These are phyloP conservation scores for Pseudogymnoascus sp. DNA, from an alignment of 2,329 filamentous ascomycete genomes.

Conservation along the genomic window DNA sequence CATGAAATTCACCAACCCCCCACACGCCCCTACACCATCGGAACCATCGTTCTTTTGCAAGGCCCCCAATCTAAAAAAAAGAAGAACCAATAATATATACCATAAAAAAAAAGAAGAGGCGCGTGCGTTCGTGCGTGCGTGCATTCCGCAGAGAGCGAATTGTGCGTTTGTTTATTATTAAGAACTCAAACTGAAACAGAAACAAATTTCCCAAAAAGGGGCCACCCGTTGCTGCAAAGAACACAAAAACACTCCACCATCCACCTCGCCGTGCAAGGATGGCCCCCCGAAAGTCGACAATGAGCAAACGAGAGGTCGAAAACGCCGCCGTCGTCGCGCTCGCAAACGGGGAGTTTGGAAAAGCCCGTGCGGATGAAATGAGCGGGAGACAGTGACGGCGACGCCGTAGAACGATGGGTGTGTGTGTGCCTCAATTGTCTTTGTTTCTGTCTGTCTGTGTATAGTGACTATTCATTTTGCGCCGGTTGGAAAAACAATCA, in stretches of 20 bases:
- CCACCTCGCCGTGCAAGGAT: not conserved
- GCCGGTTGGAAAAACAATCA: conserved; percentile 4
- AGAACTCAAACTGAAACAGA: not conserved
- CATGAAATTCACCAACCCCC: not conserved
- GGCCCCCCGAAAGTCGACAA: not conserved
- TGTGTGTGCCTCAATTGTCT: not conserved
- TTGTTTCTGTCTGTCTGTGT: conserved; percentile 3
- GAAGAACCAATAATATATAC: no score
- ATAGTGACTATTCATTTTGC: conserved; percentile 1
- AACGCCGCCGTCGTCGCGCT: not conserved
- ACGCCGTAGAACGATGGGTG: not conserved
- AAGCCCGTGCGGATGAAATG: not conserved
- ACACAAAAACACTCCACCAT: not conserved
- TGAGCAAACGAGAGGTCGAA: not conserved
- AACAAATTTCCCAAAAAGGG: no score
- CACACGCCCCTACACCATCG: not conserved
- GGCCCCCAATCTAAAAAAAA: not conserved
- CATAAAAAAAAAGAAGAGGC: not conserved
- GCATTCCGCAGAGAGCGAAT: not conserved
- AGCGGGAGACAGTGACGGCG: not conserved
- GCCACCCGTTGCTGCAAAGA: no score
- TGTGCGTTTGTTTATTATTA: not conserved
- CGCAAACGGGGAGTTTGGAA: not conserved
- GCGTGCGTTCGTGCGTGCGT: not conserved
- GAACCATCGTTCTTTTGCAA: not conserved